Evolutionary conservation across 2,329 filamentous ascomycete genomes (phyloP), one percentile per base, ranked within the genome.

Genomic region (Hymenoscyphus salicellus): DNA sequence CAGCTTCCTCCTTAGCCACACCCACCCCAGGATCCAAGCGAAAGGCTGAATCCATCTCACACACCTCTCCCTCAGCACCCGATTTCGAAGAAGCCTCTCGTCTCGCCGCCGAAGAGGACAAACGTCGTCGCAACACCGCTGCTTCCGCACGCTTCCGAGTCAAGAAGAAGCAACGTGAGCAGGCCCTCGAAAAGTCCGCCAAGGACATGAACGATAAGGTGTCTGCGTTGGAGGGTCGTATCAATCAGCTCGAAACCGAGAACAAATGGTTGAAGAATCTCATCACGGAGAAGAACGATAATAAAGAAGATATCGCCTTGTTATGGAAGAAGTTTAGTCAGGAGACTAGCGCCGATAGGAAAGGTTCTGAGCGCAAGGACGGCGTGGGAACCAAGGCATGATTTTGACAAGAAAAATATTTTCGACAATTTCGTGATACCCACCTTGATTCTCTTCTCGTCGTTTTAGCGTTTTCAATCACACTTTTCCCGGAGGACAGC

Each of bases 111-210:
- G 92, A 96, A 77, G 92, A 96, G 78, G 92, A 96, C 77, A 96
- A 96, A 80, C 89, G 92, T 59, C 87, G 92, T 65, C 88, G 92
- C 69, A 96, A 96, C 79, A 96, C 93, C 1, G 92, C 92, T 36
- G 92, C 92, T 63, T 93, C 89, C 70, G 92, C 92, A 20, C 89
- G 92, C 59, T 96, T 96, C 84, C 89, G 92, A 65, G 87, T 95
- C 76, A 96, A 96, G 87, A 96, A 96, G 89, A 96, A 96, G 86
- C 91, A 95, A 79, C 89, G 92, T 60, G 92, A 96, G 81, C 90
- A 93, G 77, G 89, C 91, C 8, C 86, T 96, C 61, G 91, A 94
- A 78, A 87, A 87, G 73, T 89, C 87, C 3, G 89, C 92, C 72
- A 92, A 93, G 78, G 92, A 96, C 71, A 91, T 94, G 79, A 86